Evolutionary conservation across 148 eudicot genomes (phyloP).

Genomic region (Arbutus unedo): DNA sequence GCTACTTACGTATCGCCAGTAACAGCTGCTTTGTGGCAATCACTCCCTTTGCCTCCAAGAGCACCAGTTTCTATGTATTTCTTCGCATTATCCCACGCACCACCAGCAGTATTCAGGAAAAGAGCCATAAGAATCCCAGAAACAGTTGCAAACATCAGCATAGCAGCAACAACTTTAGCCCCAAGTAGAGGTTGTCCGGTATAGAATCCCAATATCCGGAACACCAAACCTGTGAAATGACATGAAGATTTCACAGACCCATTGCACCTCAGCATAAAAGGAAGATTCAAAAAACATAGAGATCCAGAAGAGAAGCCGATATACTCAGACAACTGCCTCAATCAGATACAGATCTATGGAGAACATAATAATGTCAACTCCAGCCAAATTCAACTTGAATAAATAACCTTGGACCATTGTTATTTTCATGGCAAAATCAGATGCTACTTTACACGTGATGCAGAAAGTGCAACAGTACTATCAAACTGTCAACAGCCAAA

Average conservation of each 20-base stretch:
- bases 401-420: neutral
- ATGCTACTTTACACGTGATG: neutral
- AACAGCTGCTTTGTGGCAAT: constrained; percentile 89
- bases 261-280: constrained; percentile 11
- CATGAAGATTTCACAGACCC: neutral
- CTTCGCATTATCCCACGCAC: constrained; percentile 99
- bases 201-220: constrained; percentile 80
- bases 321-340: neutral
- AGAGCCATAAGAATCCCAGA: constrained; percentile 99
- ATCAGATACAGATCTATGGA: neutral
- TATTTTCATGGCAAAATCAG: neutral
- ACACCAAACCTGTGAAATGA: constrained; percentile 56
- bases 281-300: neutral
- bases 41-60: constrained; percentile 99
- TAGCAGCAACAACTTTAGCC: constrained; percentile 93
- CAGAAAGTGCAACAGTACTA: neutral
- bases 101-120: constrained; percentile 98
- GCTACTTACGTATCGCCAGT: constrained; percentile 98
- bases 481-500: constrained; percentile 55
- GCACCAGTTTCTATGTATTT: constrained; percentile 98
- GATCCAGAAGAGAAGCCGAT: neutral
- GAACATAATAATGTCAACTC: neutral
- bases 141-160: constrained; percentile 98
- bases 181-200: constrained; percentile 91
- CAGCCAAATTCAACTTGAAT: neutral